Conservation (phyloP, 2,329 filamentous ascomycete genomes). For the Aspergillus jensenii region DNA sequence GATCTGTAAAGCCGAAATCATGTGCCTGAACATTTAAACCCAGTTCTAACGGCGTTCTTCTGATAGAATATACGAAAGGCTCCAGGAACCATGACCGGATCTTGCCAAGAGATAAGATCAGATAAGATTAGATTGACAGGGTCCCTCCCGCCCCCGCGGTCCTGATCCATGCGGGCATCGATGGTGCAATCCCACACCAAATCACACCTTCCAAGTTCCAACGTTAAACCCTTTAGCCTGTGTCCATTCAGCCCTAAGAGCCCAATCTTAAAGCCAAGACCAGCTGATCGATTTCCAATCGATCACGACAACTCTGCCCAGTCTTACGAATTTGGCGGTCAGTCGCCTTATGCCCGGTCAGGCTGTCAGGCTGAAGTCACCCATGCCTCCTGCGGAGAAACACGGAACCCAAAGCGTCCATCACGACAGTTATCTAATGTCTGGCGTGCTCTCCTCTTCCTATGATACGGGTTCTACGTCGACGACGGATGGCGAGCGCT, state of each 20-base stretch:
- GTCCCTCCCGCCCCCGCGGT: neutral
- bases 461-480: neutral
- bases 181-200: slow-evolving; percentile 11
- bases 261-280: neutral
- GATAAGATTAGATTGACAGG: slow-evolving; percentile 20
- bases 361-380: neutral
- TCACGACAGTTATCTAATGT: neutral
- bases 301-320: slow-evolving; percentile 3
- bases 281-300: neutral
- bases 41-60: no score
- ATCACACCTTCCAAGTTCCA: slow-evolving; percentile 9
- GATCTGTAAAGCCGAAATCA: no score
- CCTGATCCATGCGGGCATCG: neutral
- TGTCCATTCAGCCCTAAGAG: slow-evolving; percentile 18
- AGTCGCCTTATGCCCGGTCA: neutral
- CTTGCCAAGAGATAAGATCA: slow-evolving; percentile 15
- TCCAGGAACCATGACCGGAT: neutral
- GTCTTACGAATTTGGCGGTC: neutral
- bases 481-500: neutral
- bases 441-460: neutral
- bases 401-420: neutral
- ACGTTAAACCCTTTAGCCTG: neutral
- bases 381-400: neutral
- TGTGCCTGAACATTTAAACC: no score
- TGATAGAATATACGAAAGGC: neutral